phyloP scores from a whole-genome alignment of 148 eudicot species.

The Rhododendron henanense region DNA sequence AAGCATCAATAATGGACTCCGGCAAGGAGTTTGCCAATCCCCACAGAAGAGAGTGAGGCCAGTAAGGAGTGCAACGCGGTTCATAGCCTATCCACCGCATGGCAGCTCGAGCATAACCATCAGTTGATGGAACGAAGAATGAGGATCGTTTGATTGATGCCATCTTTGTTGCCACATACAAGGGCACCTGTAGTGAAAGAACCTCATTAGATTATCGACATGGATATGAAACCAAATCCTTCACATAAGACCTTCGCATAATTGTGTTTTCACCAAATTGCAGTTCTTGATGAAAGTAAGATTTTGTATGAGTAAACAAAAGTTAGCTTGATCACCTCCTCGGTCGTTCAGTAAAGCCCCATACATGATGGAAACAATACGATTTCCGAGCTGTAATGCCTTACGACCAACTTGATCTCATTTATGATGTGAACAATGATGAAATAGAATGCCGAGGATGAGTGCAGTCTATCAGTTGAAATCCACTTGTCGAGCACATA shows the following conservation, averaged over 20 bases:
- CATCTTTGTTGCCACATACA: conserved; percentile 81
- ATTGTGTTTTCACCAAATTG: background rate
- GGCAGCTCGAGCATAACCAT: conserved; percentile 68
- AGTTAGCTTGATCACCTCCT: background rate
- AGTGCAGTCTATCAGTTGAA: background rate
- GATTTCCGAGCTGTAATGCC: background rate
- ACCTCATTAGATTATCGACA: background rate
- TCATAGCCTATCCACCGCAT: conserved; percentile 69
- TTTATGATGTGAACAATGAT: background rate
- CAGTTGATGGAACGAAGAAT: conserved; percentile 74
- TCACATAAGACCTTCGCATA: background rate
- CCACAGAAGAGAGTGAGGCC: conserved; percentile 82
- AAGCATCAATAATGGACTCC: conserved; percentile 44
- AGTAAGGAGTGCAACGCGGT: conserved; percentile 62
- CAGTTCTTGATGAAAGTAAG: background rate
- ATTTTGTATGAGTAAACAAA: background rate
- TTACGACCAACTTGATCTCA: background rate
- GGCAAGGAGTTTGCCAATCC: conserved; percentile 41
- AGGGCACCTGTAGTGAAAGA: conserved; percentile 41
- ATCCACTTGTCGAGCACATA: background rate
- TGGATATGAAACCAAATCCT: background rate
- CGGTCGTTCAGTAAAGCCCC: background rate
- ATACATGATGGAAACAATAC: too few relatives aligned
- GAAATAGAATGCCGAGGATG: background rate
- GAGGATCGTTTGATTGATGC: conserved; percentile 62